Evolutionary conservation across 371 early-diverging fungal genomes (phyloP).

Genomic region (Zychaea mexicana): DNA sequence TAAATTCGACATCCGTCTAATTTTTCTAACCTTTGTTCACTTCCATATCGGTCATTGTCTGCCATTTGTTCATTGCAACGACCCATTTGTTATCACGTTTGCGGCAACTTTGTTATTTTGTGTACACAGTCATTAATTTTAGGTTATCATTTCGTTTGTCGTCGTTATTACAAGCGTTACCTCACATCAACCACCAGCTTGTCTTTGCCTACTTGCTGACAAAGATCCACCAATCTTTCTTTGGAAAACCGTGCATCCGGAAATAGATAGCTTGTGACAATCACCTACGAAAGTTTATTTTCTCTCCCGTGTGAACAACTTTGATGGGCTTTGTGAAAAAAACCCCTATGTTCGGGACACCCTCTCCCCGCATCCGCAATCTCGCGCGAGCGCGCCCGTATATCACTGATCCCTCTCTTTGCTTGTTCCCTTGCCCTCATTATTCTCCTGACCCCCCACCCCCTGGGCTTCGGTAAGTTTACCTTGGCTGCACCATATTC

Average conservation of each 20-base stretch:
- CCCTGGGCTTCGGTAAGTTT: too few species aligned
- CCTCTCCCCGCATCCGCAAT: too few species aligned
- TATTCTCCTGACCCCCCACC: too few species aligned
- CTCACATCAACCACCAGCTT: conserved; percentile 90
- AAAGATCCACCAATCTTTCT: conserved; percentile 67
- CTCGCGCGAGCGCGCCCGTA: too few species aligned
- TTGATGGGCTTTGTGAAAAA: neutral
- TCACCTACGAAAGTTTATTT: conserved; percentile 60
- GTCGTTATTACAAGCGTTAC: too few species aligned
- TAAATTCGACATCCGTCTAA: too few species aligned
- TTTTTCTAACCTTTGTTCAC: conserved; percentile 65
- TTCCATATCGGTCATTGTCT: conserved; percentile 88
- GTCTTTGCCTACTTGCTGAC: conserved; percentile 73
- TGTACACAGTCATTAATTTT: too few species aligned
- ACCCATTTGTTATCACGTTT: conserved; percentile 75
- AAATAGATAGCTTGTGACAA: conserved; percentile 95
- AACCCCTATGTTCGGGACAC: too few species aligned
- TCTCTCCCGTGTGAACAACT: neutral
- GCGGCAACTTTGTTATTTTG: conserved; percentile 54
- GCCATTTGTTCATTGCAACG: conserved; percentile 98
- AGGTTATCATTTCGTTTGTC: too few species aligned
- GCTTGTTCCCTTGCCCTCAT: too few species aligned
- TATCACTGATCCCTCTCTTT: too few species aligned
- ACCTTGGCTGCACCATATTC: conserved; percentile 84
- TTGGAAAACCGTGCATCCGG: conserved; percentile 73